Conservation (phyloP, 495 filamentous ascomycete genomes). For the Cairneyella variabilis region DNA sequence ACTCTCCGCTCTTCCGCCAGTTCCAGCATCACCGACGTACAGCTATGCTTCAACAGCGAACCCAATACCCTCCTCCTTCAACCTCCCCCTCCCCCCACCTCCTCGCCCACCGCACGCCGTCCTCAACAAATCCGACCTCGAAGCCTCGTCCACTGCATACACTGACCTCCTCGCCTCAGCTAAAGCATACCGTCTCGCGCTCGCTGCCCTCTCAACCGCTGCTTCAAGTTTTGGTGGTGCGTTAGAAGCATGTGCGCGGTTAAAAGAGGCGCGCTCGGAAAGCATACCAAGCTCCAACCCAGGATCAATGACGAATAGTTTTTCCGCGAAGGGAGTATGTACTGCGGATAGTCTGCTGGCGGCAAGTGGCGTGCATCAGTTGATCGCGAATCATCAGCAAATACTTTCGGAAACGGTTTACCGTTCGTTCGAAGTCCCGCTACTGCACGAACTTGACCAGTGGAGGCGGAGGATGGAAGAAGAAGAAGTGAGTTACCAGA, state of each 20-base stretch:
- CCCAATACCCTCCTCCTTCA: constrained; percentile 47
- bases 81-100: constrained; percentile 50
- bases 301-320: constrained; percentile 40
- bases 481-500: constrained; percentile 54
- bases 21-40: constrained; percentile 55
- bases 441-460: constrained; percentile 59
- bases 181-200: constrained; percentile 55
- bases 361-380: constrained; percentile 57
- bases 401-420: constrained; percentile 63
- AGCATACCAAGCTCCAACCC: constrained; percentile 24
- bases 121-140: constrained; percentile 57
- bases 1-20: constrained; percentile 43
- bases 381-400: constrained; percentile 62
- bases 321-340: constrained; percentile 48
- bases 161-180: constrained; percentile 54
- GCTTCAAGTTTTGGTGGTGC: constrained; percentile 58
- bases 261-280: constrained; percentile 55
- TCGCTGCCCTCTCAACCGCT: constrained; percentile 51
- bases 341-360: constrained; percentile 56
- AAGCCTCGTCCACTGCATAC: constrained; percentile 54
- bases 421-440: constrained; percentile 58
- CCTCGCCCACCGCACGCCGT: constrained; percentile 51
- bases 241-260: constrained; percentile 59
- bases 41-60: constrained; percentile 59
- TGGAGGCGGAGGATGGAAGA: constrained; percentile 55